These are phyloP conservation scores for Pulveroboletus ravenelii DNA, from an alignment of 768 basidiomycete genomes.

Conservation along the genomic window DNA sequence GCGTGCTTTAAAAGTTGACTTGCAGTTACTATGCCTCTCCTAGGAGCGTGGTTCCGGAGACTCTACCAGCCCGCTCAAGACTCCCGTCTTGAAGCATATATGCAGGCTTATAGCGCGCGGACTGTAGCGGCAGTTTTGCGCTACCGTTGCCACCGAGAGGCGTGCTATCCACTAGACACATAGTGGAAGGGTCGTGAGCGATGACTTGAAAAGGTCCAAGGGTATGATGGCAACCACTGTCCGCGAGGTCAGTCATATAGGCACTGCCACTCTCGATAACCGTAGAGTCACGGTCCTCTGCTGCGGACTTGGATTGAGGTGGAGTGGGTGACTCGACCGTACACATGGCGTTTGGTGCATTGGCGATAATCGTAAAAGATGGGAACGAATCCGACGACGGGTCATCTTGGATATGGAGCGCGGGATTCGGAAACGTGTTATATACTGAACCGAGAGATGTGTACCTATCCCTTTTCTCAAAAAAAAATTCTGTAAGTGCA, in stretches of 20 bases:
- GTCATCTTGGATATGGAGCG: slow-evolving; percentile 42
- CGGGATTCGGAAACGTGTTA: slow-evolving; percentile 93
- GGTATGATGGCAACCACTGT: neutral
- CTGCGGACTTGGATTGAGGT: neutral
- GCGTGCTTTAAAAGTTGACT: too few species aligned
- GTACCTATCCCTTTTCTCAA: slow-evolving; percentile 51
- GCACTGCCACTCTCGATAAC: slow-evolving; percentile 18
- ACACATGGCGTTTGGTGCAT: slow-evolving; percentile 16
- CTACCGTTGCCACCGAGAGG: neutral
- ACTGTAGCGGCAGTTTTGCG: neutral
- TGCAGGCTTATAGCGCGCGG: slow-evolving; percentile 62
- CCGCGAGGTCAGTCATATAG: slow-evolving; percentile 10
- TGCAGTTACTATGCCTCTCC: slow-evolving; percentile 5
- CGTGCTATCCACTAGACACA: slow-evolving; percentile 14
- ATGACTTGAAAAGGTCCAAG: slow-evolving; percentile 16
- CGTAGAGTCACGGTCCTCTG: slow-evolving; percentile 3
- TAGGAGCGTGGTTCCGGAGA: slow-evolving; percentile 22
- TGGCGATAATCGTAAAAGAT: slow-evolving; percentile 20
- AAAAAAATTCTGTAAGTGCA: neutral
- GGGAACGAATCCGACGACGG: slow-evolving; percentile 10
- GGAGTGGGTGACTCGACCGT: slow-evolving; percentile 7
- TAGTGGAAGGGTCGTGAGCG: slow-evolving; percentile 19
- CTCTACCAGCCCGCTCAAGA: slow-evolving; percentile 69
- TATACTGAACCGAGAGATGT: slow-evolving; percentile 94
- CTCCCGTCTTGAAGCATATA: slow-evolving; percentile 73